Evolutionary conservation across 352 stramenopile genomes (phyloP).

Genomic region (Pythium plurisporium): DNA sequence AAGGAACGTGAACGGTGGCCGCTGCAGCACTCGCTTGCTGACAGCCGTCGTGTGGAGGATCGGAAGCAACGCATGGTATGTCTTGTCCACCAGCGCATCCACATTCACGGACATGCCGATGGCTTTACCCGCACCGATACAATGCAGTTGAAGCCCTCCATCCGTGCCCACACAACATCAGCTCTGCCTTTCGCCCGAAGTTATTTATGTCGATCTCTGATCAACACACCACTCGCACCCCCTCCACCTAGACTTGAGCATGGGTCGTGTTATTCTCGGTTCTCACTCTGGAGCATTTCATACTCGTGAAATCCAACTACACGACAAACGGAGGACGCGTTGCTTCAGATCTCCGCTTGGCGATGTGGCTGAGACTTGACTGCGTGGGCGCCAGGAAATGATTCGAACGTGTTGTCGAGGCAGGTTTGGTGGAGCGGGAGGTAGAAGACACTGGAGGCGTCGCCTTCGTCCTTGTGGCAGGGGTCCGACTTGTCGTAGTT

Average conservation of each 20-base stretch:
- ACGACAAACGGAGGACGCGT: conserved; percentile 39
- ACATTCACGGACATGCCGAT: conserved; percentile 8
- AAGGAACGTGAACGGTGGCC: conserved; percentile 79
- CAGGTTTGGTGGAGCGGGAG: conserved; percentile 1
- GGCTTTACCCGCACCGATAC: neutral
- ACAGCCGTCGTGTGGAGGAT: conserved; percentile 69
- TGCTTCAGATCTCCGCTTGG: conserved; percentile 21
- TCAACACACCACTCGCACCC: neutral
- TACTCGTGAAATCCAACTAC: neutral
- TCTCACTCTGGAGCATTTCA: no score
- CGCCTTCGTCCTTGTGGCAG: neutral
- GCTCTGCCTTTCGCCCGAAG: neutral
- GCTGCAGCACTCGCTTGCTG: conserved; percentile 56
- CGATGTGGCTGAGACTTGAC: conserved; percentile 52
- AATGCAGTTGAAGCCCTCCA: neutral
- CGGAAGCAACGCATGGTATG: conserved; percentile 53
- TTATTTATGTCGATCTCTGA: conserved; percentile 10
- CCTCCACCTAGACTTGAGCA: neutral
- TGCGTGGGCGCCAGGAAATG: conserved; percentile 65
- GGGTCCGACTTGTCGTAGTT: neutral
- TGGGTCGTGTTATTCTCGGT: conserved; percentile 2
- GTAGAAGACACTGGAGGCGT: neutral
- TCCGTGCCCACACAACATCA: neutral
- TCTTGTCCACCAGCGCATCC: conserved; percentile 48
- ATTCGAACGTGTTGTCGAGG: conserved; percentile 28